Evolutionary conservation across 805 yeast species (phyloP).

Genomic region (Schizosaccharomyces osmophilus): DNA sequence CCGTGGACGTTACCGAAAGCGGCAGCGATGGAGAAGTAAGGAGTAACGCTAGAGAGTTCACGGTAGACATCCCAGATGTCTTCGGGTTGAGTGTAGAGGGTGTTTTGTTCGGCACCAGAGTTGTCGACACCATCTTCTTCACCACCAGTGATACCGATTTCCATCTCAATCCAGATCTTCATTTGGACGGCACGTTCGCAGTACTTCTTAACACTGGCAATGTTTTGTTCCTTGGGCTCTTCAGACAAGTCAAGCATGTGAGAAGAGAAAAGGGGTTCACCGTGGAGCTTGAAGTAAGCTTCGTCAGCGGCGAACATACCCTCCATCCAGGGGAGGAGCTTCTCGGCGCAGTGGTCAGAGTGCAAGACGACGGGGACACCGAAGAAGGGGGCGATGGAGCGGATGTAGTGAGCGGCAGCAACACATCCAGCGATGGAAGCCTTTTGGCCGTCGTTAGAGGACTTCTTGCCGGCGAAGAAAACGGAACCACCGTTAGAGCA

Average conservation of each 20-base stretch:
- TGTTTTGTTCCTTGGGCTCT: constrained; percentile 90
- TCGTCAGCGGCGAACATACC: constrained; percentile 96
- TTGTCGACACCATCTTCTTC: constrained; percentile 99
- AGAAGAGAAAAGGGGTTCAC: constrained; percentile 92
- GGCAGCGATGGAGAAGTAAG: constrained; percentile 98
- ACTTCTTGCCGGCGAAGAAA: constrained; percentile 98
- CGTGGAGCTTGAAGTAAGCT: constrained; percentile 61
- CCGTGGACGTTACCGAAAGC: constrained; percentile 99
- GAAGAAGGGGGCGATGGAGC: constrained; percentile 87
- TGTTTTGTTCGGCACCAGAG: constrained; percentile 68
- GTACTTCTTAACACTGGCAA: constrained; percentile 79
- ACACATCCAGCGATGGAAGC: constrained; percentile 87
- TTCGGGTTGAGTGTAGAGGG: constrained; percentile 84
- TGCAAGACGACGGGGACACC: constrained; percentile 92
- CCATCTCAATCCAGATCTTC: constrained; percentile 98
- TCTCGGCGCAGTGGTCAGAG: constrained; percentile 97
- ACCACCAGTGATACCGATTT: constrained; percentile 99
- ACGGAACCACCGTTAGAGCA: constrained; percentile 99
- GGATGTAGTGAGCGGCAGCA: constrained; percentile 95
- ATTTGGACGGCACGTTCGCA: constrained; percentile 81
- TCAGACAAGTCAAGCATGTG: constrained; percentile 97
- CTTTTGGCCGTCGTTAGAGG: constrained; percentile 70
- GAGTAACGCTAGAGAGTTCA: constrained; percentile 73
- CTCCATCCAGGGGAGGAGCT: constrained; percentile 93
- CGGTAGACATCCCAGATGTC: constrained; percentile 78